Conservation (phyloP, 1,284 basidiomycete genomes). For the Phellopilus nigrolimitatus region DNA sequence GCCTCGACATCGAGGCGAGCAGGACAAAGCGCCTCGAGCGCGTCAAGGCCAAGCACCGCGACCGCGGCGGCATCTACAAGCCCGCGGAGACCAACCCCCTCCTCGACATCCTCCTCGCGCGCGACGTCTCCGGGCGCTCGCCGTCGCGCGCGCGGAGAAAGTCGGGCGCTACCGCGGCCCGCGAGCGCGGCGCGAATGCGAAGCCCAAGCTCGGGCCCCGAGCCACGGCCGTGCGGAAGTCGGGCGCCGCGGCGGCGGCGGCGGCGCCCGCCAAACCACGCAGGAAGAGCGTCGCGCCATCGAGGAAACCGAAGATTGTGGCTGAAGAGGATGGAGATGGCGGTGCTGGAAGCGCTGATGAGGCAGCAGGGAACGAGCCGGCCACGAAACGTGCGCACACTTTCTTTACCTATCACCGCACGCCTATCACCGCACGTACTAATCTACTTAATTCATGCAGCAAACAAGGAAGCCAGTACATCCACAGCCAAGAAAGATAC, state of each 20-base stretch:
- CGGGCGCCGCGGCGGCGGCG: background rate
- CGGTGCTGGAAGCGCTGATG: background rate
- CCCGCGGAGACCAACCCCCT: constrained; percentile 36
- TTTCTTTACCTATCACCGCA: background rate
- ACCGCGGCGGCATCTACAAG: constrained; percentile 31
- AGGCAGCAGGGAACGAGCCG: background rate
- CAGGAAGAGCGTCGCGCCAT: constrained; percentile 1
- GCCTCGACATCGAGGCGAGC: constrained; percentile 10
- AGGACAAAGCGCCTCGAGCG: constrained; percentile 13
- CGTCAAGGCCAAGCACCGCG: constrained; percentile 15
- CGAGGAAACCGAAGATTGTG: background rate
- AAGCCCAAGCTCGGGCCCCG: background rate
- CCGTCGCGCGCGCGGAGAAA: constrained; percentile 29
- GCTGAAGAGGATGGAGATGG: background rate
- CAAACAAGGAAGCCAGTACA: background rate
- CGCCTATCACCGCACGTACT: background rate
- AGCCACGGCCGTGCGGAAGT: background rate
- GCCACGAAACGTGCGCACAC: background rate
- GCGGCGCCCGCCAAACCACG: background rate
- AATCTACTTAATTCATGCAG: background rate
- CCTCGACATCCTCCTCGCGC: constrained; percentile 36
- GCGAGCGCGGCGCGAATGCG: background rate
- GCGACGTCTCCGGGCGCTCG: constrained; percentile 39
- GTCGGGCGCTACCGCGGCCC: background rate
- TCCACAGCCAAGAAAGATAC: background rate